Evolutionary conservation across 805 yeast genomes (phyloP).

Genomic region (Cyberlindnera suaveolens): DNA sequence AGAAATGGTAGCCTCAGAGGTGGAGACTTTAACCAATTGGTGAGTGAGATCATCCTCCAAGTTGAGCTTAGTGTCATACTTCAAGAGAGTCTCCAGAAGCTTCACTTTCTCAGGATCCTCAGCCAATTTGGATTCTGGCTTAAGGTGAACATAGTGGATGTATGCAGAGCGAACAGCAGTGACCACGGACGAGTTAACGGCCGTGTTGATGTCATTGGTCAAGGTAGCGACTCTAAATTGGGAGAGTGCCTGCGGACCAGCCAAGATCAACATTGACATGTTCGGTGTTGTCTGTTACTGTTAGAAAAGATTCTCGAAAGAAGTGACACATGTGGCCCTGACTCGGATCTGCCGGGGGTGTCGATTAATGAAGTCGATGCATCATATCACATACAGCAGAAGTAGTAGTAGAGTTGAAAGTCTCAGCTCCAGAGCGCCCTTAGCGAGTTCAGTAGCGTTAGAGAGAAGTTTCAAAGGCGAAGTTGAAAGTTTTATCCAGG

Average conservation of each 20-base stretch:
- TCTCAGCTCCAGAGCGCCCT: slow-evolving; percentile 8
- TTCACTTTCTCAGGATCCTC: slow-evolving; percentile 32
- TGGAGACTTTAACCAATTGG: slow-evolving; percentile 32
- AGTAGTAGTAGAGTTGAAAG: slow-evolving; percentile 3
- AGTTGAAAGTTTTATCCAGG: no score
- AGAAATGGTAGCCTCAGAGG: slow-evolving; percentile 25
- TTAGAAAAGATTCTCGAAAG: not conserved
- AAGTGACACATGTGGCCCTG: no score
- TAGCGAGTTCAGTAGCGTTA: not conserved
- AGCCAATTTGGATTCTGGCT: slow-evolving; percentile 21
- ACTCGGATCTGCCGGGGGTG: no score
- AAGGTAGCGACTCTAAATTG: slow-evolving; percentile 75
- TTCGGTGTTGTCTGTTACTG: not conserved
- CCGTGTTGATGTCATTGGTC: slow-evolving; percentile 63
- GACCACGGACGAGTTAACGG: slow-evolving; percentile 59
- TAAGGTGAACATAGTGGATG: slow-evolving; percentile 73
- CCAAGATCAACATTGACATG: slow-evolving; percentile 47
- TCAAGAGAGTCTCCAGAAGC: slow-evolving; percentile 56
- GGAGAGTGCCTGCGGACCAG: slow-evolving; percentile 91
- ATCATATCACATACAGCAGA: no score
- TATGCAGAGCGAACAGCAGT: slow-evolving; percentile 66
- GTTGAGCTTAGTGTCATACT: slow-evolving; percentile 69
- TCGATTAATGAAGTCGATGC: no score
- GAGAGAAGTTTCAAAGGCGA: no score
- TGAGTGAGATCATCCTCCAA: slow-evolving; percentile 37